Evolutionary conservation across 768 basidiomycete genomes (phyloP), one percentile per base, ranked within the genome.

Genomic region (Cystofilobasidium capitatum): DNA sequence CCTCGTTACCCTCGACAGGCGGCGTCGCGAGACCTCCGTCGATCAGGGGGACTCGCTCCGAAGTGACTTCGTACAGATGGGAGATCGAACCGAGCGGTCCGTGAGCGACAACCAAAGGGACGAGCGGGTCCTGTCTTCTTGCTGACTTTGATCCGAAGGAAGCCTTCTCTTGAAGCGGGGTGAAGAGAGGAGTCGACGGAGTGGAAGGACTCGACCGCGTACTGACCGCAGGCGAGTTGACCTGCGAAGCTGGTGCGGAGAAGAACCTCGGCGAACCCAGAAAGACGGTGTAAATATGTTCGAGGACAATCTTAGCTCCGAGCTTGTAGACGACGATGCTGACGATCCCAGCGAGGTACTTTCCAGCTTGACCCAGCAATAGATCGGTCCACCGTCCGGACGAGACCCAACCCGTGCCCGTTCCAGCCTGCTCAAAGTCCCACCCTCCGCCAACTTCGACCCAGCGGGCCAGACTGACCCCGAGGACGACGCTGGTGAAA

Each of bases 401-500:
- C 29, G 51, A 26, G 29, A 55, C 51, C 26, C 31, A 33, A 31
- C 51, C 51, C 5, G 4, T 3, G 29, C 51, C 51, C 14, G 33
- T 31, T 26, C 51, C 51, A 4, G 51, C 51, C 29, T 5, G 29
- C 26, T 10, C 29, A 33, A 55, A 55, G 29, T 55, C 51, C 51
- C 51, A 55, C 3, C 51, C 51, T 10, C 51, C 51, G 51, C 16
- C 31, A 31, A 55, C 51, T 17, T 55, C 39, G 33, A 58, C 77
- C 91, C 92, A 96, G 51, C 83, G 80, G 0, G 84, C 84, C 0
- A 91, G 74, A 29, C 83, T 78, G 24, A 81, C 79, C n/a, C 94
- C 94, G 40, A 88, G 79, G 22, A 89, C 81, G 47, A 91, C 91
- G 31, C 88, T 86, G n/a, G 88, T 78, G 71, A 92, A 87, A 0